Evolutionary conservation across 1,284 basidiomycete species (phyloP).

Genomic region (Lignosus rhinocerotis): DNA sequence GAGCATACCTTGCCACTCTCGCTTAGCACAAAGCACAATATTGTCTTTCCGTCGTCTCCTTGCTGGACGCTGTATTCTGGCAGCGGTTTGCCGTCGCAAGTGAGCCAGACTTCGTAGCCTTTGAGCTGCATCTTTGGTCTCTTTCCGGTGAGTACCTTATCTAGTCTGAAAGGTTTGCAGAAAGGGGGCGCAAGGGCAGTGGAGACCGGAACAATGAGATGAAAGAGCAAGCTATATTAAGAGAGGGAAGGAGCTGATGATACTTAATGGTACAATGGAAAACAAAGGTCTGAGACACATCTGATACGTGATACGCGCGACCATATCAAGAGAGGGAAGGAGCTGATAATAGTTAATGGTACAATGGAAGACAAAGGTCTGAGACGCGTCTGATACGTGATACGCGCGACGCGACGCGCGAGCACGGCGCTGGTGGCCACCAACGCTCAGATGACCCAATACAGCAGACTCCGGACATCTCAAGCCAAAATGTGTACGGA

Average conservation of each 20-base stretch:
- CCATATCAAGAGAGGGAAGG: neutral
- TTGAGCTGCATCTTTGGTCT: slow-evolving; percentile 1
- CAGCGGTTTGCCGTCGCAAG: slow-evolving; percentile 10
- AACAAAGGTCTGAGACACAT: neutral
- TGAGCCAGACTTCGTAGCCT: slow-evolving; percentile 8
- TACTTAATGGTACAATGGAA: neutral
- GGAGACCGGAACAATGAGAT: no score
- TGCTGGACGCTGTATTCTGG: slow-evolving; percentile 8
- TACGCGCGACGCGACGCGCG: neutral
- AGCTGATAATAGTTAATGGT: neutral
- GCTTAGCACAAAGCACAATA: slow-evolving; percentile 16
- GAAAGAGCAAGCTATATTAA: neutral
- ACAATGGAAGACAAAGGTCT: neutral
- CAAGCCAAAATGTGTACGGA: no score
- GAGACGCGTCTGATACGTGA: neutral
- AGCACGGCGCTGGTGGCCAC: neutral
- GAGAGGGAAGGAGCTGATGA: neutral
- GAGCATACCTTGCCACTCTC: slow-evolving; percentile 17
- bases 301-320: neutral
- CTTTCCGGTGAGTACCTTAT: neutral
- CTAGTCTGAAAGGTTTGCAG: neutral
- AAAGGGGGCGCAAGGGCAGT: neutral
- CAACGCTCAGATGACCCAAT: no score
- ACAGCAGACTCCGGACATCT: no score
- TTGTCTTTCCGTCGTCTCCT: slow-evolving; percentile 8